Conservation (phyloP, 2,329 filamentous ascomycete species). For the Ilyonectria robusta region DNA sequence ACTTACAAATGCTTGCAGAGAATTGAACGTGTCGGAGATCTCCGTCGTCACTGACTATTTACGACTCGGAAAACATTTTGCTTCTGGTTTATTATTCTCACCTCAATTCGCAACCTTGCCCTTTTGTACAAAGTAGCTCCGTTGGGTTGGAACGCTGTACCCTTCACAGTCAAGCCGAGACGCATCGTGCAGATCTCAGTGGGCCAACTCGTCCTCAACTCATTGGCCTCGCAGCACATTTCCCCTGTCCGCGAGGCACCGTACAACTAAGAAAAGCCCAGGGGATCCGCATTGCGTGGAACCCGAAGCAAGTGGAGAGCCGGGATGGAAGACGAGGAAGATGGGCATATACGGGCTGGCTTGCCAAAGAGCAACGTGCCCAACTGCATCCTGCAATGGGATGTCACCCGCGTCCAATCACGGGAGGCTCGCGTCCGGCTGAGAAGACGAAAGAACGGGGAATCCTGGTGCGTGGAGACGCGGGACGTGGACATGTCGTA, state of each 20-base stretch:
- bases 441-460: neutral
- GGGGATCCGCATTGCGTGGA: neutral
- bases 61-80: neutral
- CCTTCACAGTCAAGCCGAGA: conserved; percentile 14
- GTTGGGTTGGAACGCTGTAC: conserved; percentile 13
- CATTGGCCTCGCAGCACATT: neutral
- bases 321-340: neutral
- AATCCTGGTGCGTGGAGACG: neutral
- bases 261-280: neutral
- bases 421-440: neutral
- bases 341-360: neutral
- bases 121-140: conserved; percentile 16
- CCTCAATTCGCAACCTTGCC: neutral
- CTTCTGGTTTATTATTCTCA: neutral
- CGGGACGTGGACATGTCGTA: neutral
- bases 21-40: neutral
- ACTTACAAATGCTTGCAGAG: conserved; percentile 10
- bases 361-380: neutral
- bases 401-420: neutral
- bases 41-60: neutral
- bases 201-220: neutral
- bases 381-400: neutral
- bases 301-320: neutral
- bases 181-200: conserved; percentile 15
- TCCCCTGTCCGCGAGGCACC: neutral